phyloP scores from a whole-genome alignment of 257 asterid genomes.

The Lavandula angustifolia region DNA sequence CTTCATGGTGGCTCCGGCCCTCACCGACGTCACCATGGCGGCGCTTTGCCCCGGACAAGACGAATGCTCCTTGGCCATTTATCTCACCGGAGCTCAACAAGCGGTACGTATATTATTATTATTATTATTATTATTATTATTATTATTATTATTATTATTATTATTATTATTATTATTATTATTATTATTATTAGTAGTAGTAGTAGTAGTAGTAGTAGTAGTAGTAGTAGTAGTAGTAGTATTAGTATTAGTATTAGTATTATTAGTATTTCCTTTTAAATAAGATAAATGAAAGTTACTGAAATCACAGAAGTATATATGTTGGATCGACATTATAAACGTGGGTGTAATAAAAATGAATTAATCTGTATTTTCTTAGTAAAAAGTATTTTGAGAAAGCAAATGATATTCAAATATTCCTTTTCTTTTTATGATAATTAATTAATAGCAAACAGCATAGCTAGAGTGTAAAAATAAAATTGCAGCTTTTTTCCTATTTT shows the following conservation, averaged over 20 bases:
- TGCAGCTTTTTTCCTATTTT: conserved; percentile 12
- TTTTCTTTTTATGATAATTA: background rate
- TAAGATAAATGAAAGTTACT: too few species aligned
- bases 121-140: too few species aligned
- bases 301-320: too few species aligned
- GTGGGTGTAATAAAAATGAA: background rate
- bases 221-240: too few species aligned
- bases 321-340: too few species aligned
- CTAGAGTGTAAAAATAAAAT: conserved; percentile 9
- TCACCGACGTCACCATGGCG: conserved; percentile 76
- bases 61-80: conserved; percentile 79
- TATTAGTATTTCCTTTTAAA: too few species aligned
- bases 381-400: background rate
- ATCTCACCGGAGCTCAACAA: conserved; percentile 86
- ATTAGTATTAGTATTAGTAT: too few species aligned
- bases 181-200: too few species aligned
- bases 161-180: too few species aligned
- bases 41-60: conserved; percentile 85
- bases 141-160: too few species aligned
- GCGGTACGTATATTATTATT: conserved; percentile 44
- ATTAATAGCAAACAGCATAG: background rate
- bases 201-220: too few species aligned
- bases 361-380: background rate
- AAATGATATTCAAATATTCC: background rate
- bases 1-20: conserved; percentile 89